Base-by-base conservation (phyloP, 768 basidiomycete genomes). In the Flagelloscypha sp. region DNA sequence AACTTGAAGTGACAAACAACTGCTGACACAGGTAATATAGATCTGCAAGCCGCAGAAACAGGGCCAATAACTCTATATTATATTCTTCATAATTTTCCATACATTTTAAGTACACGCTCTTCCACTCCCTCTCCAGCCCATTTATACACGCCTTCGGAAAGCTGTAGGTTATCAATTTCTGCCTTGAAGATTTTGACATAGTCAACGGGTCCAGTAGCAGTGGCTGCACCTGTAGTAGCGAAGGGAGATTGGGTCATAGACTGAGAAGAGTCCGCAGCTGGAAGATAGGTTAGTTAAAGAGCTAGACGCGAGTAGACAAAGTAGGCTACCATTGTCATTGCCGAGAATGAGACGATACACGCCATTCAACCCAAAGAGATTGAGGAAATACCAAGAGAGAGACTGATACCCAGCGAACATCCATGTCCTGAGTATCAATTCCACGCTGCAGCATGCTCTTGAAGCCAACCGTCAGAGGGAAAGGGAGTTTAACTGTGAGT, bases 351-450 rank as follows among this genome's bases (percentile, higher is more conserved):
- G 79, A 32, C 84, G 85, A 65, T 98, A 99, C 12, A 99, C 59
- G 12, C 92, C 93, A 52, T 97, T 97, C 43, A 99, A 62, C 36
- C 94, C 94, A 58, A 99, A 98, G 62, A 97, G 87, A 66, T 97
- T 98, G 50, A 98, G 77, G 62, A 99, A 98, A 62, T 98, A 99
- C 95, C 95, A 98, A 12, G 89, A 93, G 36, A 98, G 68, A 8
- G 95, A 95, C 15, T n/a, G 95, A 99, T 21, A 98, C 95, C 93
- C 95, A 99, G 61, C 88, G 76, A 8, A 97, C 95, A 57, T 98
- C 94, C 84, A 98, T 87, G 55, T 95, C 90, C 8, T 80, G 80
- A 0, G 93, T 93, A 53, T 90, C 84, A 31, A 98, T 85, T 17
- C 93, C 94, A 33, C 93, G 79, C 50, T 98, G 93, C 8, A 99